A percentile compares a stretch with the other conserved stretches of the same genome.
Conservation (phyloP, 352 stramenopile species). For the Globisporangium carolinianum region DNA sequence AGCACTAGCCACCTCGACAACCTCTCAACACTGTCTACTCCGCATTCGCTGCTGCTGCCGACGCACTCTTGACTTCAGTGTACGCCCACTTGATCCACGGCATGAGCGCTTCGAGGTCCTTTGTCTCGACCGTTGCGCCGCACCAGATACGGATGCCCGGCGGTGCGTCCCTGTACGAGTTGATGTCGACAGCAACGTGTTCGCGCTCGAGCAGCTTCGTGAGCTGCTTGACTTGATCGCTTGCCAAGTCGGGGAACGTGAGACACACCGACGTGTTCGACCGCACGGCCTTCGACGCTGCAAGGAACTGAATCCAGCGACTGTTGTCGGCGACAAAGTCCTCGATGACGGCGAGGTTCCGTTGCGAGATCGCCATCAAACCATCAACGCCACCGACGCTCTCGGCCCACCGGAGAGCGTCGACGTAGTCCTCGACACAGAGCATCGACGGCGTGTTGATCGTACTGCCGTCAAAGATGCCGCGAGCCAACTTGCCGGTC, state of each 20-base stretch:
- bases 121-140: constrained; percentile 97
- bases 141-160: constrained; percentile 98
- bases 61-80: constrained; percentile 76
- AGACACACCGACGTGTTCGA: constrained; percentile 98
- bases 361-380: constrained; percentile 91
- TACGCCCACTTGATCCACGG: constrained; percentile 99
- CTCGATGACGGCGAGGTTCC: constrained; percentile 94
- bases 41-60: constrained; percentile 11
- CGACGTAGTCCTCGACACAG: constrained; percentile 98
- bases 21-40: constrained; percentile 14
- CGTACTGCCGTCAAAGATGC: constrained; percentile 97
- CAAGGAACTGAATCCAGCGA: constrained; percentile 96
- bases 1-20: too few relatives aligned
- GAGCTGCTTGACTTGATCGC: constrained; percentile 96
- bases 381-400: constrained; percentile 91
- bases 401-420: constrained; percentile 95
- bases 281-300: constrained; percentile 87
- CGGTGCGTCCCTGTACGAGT: constrained; percentile 97
- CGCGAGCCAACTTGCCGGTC: constrained; percentile 90
- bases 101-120: constrained; percentile 96
- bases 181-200: constrained; percentile 96
- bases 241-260: constrained; percentile 88
- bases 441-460: constrained; percentile 99
- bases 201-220: constrained; percentile 93
- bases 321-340: constrained; percentile 95